Conservation (phyloP, 192 early-diverging fungal genomes). For the Diversispora eburnea region DNA sequence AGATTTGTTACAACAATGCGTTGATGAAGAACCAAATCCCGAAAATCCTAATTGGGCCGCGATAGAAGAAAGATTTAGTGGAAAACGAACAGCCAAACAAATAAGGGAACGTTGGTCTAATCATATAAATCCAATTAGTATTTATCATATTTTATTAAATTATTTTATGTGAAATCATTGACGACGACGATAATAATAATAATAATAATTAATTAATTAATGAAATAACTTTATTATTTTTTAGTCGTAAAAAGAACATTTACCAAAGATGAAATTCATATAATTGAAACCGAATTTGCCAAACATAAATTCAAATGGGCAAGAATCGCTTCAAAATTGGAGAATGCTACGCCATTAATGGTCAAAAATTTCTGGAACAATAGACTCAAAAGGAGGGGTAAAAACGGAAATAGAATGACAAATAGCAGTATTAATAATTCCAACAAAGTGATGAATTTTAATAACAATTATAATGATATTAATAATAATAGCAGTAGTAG, state of each 20-base stretch:
- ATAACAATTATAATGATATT: too few relatives aligned
- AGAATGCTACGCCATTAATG: background rate
- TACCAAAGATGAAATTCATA: background rate
- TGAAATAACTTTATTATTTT: background rate
- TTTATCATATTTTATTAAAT: background rate
- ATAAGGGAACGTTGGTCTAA: background rate
- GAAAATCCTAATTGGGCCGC: background rate
- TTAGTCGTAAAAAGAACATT: background rate
- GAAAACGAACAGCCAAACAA: background rate
- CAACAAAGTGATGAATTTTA: too few relatives aligned
- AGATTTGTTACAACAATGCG: background rate
- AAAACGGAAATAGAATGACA: background rate
- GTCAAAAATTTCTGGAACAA: constrained; percentile 7
- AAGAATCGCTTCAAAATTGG: background rate
- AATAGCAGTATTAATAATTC: too few relatives aligned
- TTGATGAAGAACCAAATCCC: background rate
- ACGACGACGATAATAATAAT: background rate
- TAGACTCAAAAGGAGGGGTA: background rate
- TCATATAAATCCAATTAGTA: background rate
- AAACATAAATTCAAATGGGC: constrained; percentile 15
- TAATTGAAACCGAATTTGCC: background rate
- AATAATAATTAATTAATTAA: background rate
- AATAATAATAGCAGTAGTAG: too few relatives aligned
- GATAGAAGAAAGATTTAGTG: background rate
- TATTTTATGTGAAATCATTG: background rate